A percentile compares a stretch with the other conserved stretches of the same genome.
Conservation (phyloP, 2,329 filamentous ascomycete species). For the Colletotrichum nymphaeae region DNA sequence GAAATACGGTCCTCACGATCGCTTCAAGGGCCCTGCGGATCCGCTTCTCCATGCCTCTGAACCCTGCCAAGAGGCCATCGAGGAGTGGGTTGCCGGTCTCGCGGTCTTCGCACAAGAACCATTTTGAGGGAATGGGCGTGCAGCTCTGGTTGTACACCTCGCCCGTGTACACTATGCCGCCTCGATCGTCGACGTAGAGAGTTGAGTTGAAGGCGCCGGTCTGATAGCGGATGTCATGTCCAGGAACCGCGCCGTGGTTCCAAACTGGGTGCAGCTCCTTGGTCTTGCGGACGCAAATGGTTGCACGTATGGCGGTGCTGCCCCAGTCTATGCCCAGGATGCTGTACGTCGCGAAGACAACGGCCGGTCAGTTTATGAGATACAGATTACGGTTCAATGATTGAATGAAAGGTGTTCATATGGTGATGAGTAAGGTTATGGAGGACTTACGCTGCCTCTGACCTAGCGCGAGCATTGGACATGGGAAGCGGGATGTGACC, state of each 20-base stretch:
- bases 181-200: not conserved
- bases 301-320: not conserved
- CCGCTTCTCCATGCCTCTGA: not conserved
- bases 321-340: not conserved
- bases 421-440: not conserved
- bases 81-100: not conserved
- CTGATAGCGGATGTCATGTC: not conserved
- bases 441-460: not conserved
- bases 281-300: not conserved
- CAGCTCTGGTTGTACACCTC: not conserved
- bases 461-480: not conserved
- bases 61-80: not conserved
- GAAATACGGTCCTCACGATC: not conserved
- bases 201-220: not conserved
- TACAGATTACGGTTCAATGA: fast-evolving
- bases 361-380: not conserved
- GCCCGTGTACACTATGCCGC: not conserved
- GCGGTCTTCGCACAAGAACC: not conserved
- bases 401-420: not conserved
- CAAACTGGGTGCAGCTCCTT: not conserved
- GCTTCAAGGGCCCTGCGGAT: not conserved
- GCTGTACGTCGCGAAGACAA: not conserved
- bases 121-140: not conserved
- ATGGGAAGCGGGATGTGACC: not conserved
- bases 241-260: not conserved